These are phyloP conservation scores for Dissophora ornata DNA, from an alignment of 192 early-diverging fungal species.

Conservation along the genomic window DNA sequence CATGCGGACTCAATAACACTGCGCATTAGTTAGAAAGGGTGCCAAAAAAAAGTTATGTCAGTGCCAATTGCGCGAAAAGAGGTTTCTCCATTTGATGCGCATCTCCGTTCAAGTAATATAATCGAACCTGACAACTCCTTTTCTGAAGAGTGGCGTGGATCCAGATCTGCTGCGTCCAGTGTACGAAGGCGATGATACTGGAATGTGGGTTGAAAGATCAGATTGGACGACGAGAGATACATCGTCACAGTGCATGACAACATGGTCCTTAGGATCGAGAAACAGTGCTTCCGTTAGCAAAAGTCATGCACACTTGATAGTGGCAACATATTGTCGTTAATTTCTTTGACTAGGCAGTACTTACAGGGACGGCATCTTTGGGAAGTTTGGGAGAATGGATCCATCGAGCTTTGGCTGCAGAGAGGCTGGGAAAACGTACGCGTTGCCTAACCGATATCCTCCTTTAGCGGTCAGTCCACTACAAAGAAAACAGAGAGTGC, in stretches of 20 bases:
- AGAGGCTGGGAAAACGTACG: slow-evolving; percentile 47
- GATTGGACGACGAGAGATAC: slow-evolving; percentile 41
- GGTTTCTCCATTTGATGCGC: neutral
- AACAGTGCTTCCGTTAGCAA: no score
- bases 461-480: slow-evolving; percentile 43
- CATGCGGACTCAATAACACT: slow-evolving; percentile 50
- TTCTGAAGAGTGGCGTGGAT: slow-evolving; percentile 3
- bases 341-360: neutral
- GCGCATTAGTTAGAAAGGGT: no score
- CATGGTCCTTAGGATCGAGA: no score
- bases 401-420: slow-evolving; percentile 31
- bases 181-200: slow-evolving; percentile 47
- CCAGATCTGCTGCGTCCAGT: slow-evolving; percentile 22
- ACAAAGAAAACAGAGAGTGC: no score
- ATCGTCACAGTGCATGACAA: slow-evolving; percentile 45
- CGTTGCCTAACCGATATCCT: slow-evolving; percentile 35
- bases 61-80: neutral
- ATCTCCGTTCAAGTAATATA: no score
- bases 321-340: neutral
- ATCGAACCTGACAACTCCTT: slow-evolving; percentile 28
- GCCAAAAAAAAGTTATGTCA: no score
- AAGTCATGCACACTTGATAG: no score
- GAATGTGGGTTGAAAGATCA: slow-evolving; percentile 48
- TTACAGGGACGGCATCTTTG: slow-evolving; percentile 43
- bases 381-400: slow-evolving; percentile 34